These are phyloP conservation scores for Aquanectria penicillioides DNA, from an alignment of 2,329 filamentous ascomycete genomes.

Conservation along the genomic window DNA sequence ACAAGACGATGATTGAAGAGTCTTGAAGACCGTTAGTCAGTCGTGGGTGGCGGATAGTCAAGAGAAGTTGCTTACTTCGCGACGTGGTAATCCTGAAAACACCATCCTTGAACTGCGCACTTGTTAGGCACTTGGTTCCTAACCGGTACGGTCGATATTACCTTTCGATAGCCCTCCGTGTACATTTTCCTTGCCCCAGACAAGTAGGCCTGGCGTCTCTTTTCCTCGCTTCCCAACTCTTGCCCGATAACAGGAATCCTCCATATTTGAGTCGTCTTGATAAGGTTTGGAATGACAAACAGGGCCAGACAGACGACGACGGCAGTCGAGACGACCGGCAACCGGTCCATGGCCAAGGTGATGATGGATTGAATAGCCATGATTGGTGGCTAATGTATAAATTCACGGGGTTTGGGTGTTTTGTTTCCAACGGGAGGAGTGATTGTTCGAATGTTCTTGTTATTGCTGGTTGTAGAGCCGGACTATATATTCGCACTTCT, in stretches of 20 bases:
- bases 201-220: constrained; percentile 27
- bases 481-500: neutral
- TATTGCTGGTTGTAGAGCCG: neutral
- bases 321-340: constrained; percentile 7
- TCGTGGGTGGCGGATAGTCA: neutral
- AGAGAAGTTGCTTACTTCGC: constrained; percentile 8
- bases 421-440: neutral
- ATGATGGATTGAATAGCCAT: neutral
- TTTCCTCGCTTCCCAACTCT: constrained; percentile 18
- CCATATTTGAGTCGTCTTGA: neutral
- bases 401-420: neutral
- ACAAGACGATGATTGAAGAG: constrained; percentile 22
- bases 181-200: constrained; percentile 23
- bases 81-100: constrained; percentile 30
- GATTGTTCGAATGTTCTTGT: neutral
- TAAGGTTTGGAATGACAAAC: neutral
- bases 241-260: constrained; percentile 17
- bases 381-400: constrained; percentile 7
- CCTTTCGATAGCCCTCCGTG: constrained; percentile 25
- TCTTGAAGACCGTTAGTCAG: constrained; percentile 16
- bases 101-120: constrained; percentile 24
- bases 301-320: neutral
- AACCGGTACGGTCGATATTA: neutral
- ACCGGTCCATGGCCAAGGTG: neutral
- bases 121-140: neutral